Evolutionary conservation across 75 land plant species (phyloP).

Genomic region (Azolla pinnata): DNA sequence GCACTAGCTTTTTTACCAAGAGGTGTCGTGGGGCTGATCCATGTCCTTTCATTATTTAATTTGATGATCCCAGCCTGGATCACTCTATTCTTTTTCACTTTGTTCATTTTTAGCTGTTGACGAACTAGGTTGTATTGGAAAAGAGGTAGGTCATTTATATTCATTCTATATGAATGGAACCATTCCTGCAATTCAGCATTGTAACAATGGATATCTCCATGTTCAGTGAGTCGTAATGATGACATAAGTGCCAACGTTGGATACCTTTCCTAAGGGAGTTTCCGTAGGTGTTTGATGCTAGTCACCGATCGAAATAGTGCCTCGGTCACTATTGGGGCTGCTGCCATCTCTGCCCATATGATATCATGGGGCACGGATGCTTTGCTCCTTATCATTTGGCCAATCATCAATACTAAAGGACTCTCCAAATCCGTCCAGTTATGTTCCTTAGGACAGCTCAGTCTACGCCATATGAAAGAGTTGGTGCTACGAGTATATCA

Average conservation of each 20-base stretch:
- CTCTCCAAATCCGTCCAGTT: constrained; percentile 1
- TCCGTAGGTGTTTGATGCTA: neutral
- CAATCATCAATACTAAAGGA: neutral
- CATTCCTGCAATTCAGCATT: neutral
- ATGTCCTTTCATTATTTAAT: neutral
- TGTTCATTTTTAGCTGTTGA: no score
- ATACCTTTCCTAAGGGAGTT: neutral
- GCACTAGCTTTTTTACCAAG: neutral
- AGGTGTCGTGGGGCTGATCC: neutral
- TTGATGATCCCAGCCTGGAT: neutral
- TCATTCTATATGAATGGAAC: neutral
- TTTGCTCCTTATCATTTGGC: neutral
- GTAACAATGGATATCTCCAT: neutral
- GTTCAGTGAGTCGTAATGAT: neutral
- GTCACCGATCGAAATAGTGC: neutral
- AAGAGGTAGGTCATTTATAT: neutral
- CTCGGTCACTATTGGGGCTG: neutral
- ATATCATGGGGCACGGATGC: constrained; percentile 2
- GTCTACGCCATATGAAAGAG: neutral
- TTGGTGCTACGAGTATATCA: neutral
- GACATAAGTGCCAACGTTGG: neutral
- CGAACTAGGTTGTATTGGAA: no score
- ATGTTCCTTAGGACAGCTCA: neutral
- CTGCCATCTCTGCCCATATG: neutral
- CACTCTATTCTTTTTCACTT: neutral